A percentile compares a stretch with the other conserved stretches of the same genome.
phyloP scores from a whole-genome alignment of 1,139 yeast genomes.

The Kodamaea arcana region DNA sequence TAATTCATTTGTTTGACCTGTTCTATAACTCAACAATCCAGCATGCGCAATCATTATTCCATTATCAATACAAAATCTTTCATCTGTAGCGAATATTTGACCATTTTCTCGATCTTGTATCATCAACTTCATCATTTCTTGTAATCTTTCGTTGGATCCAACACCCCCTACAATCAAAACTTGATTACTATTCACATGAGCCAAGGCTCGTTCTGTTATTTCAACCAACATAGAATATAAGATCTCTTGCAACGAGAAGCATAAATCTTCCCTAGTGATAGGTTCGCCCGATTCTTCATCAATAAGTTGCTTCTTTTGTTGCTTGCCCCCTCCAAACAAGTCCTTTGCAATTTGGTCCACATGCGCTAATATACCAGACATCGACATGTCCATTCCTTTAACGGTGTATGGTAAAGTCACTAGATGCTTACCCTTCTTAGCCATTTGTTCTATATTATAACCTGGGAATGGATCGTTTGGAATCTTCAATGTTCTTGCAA shows the following conservation, averaged over 20 bases:
- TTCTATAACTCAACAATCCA: slow-evolving; percentile 80
- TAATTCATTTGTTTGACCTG: slow-evolving; percentile 64
- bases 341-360: slow-evolving; percentile 79
- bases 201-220: slow-evolving; percentile 97
- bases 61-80: slow-evolving; percentile 92
- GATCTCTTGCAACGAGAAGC: slow-evolving; percentile 90
- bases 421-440: slow-evolving; percentile 65
- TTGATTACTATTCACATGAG: slow-evolving; percentile 86
- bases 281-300: slow-evolving; percentile 50
- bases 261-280: slow-evolving; percentile 80
- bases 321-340: slow-evolving; percentile 38
- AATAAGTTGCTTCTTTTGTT: slow-evolving; percentile 43
- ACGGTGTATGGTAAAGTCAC: slow-evolving; percentile 90
- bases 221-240: slow-evolving; percentile 95
- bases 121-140: slow-evolving; percentile 95
- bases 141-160: slow-evolving; percentile 87
- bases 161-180: slow-evolving; percentile 97
- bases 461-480: slow-evolving; percentile 97
- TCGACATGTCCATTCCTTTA: slow-evolving; percentile 96
- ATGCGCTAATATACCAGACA: slow-evolving; percentile 90
- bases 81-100: slow-evolving; percentile 88
- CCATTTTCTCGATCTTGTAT: slow-evolving; percentile 81
- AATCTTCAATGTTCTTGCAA: slow-evolving; percentile 84
- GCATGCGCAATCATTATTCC: slow-evolving; percentile 99
- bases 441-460: slow-evolving; percentile 91